These are phyloP conservation scores for Bidens hawaiensis DNA, from an alignment of 140 eudicot genomes.

Conservation along the genomic window DNA sequence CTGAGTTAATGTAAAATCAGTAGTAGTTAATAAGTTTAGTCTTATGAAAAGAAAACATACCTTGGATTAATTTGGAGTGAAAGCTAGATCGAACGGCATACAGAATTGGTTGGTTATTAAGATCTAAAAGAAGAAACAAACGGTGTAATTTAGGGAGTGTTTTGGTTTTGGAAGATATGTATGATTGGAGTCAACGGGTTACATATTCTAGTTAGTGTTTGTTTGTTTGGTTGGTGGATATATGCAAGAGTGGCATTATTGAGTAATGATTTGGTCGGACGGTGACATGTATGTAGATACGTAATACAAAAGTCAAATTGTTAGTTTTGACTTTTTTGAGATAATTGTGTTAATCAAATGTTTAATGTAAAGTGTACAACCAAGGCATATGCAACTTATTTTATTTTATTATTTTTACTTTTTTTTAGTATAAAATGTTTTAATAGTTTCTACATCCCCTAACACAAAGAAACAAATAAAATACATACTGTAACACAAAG, in stretches of 20 bases:
- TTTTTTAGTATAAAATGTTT: too few relatives aligned
- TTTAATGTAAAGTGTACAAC: too few relatives aligned
- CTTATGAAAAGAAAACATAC: background rate
- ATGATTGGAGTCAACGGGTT: slow-evolving; percentile 3
- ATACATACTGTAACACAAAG: too few relatives aligned
- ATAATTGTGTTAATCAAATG: too few relatives aligned
- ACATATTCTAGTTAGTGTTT: background rate
- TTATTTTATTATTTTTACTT: too few relatives aligned
- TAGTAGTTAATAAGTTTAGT: background rate
- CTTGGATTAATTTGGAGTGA: background rate
- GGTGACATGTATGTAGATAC: slow-evolving; percentile 20
- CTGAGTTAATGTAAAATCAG: slow-evolving; percentile 11
- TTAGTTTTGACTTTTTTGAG: background rate
- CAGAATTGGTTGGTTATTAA: background rate
- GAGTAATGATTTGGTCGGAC: slow-evolving; percentile 5
- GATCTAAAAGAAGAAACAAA: too few relatives aligned
- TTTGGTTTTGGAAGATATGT: too few relatives aligned
- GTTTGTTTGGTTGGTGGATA: background rate
- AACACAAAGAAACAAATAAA: too few relatives aligned
- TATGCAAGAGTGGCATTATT: slow-evolving; percentile 10
- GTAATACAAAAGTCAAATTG: slow-evolving; percentile 22
- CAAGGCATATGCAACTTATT: too few relatives aligned
- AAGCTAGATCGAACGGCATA: background rate
- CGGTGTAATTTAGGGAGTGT: background rate
- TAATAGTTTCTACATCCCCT: too few relatives aligned